phyloP scores from a whole-genome alignment of 192 early-diverging fungal species.

The Coemansia sp. region DNA sequence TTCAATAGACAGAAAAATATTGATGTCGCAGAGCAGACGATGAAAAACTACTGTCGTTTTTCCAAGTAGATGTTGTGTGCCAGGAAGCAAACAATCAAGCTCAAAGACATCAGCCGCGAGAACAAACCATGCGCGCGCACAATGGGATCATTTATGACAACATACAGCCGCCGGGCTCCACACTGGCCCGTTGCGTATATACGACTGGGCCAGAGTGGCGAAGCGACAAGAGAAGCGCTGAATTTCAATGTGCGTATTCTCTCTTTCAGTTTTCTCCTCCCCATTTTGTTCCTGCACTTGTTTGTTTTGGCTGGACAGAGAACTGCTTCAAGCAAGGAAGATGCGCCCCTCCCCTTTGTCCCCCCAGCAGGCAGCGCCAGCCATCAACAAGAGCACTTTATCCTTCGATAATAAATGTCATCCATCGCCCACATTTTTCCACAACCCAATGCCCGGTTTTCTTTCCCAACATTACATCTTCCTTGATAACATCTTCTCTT shows the following conservation, averaged over 20 bases:
- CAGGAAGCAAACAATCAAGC: background rate
- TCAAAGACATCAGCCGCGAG: background rate
- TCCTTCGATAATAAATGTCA: conserved; percentile 1
- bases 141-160: conserved; percentile 1
- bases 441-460: no score
- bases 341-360: conserved; percentile 3
- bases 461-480: conserved; percentile 7
- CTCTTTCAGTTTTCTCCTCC: no score
- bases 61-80: background rate
- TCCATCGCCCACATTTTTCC: background rate
- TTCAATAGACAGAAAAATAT: no score
- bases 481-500: conserved; percentile 7
- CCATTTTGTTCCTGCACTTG: background rate
- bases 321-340: background rate
- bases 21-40: background rate
- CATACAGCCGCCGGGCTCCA: conserved; percentile 1
- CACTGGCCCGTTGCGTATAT: conserved; percentile 5
- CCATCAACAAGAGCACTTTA: background rate
- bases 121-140: background rate
- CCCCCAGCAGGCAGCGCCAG: background rate
- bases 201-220: conserved; percentile 5
- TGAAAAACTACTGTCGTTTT: background rate
- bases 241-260: background rate
- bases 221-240: background rate
- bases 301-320: conserved; percentile 1